Evolutionary conservation across 2,329 filamentous ascomycete species (phyloP), one percentile per base, ranked within the genome.

Genomic region (Thielaviopsis ethacetica): DNA sequence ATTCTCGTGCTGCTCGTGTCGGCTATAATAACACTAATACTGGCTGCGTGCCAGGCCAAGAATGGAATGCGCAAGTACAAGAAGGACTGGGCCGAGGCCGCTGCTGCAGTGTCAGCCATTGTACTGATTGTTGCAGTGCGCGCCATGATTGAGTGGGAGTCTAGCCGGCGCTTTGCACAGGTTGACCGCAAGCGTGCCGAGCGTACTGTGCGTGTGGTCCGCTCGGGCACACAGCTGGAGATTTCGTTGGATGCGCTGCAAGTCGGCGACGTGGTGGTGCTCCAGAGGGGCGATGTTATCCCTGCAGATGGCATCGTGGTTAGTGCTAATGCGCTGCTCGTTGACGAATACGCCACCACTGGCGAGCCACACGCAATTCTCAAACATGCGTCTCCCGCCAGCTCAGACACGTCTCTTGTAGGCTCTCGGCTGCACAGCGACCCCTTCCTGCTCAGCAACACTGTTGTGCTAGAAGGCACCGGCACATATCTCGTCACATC

Each of bases 61-160:
- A 81, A 78, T 17, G 68, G 74, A 5, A 69, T 75, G 10, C 72
- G 69, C 49, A 67, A 71, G 47, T 73, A 81, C 5, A 77, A 77
- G 41, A 82, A 88, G 13, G 84, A 90, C 68, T 91, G 87, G 87
- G 84, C 90, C 5, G 87, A 91, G 69, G 86, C 86, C 63, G 82
- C 90, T 12, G 86, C 87, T 7, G 89, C 91, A 63, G 83, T 89
- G 51, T 79, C 85, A 22, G 87, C 86, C 56, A 88, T 91, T 62
- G 67, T 84, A 17, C 83, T 91, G 63, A 87, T 91, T 53, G 84
- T 90, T 3, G 69, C 85, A 21, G 86, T 88, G 21, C 86, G 85
- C 62, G 86, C 86, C n/a, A 72, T 83, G 38, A 91, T 89, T 63
- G 87, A 91, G 67, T 91, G 83, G 78, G 86, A 91, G 66, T 90